Evolutionary conservation across 2,329 filamentous ascomycete species (phyloP), one percentile per base, ranked within the genome.

Genomic region (Hymenoscyphus fraxineus): DNA sequence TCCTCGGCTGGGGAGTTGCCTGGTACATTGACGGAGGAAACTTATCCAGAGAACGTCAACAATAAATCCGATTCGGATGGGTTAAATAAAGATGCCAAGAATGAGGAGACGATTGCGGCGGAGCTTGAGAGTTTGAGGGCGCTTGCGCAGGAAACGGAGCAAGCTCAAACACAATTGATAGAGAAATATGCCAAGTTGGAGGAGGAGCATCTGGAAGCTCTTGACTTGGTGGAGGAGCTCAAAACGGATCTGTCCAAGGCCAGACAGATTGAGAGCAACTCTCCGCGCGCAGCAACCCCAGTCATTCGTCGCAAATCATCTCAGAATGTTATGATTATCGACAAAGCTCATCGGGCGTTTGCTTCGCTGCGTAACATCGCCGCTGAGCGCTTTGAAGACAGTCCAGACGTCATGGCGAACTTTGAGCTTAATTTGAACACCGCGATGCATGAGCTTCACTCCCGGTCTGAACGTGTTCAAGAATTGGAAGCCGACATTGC

Each of bases 281-380:
- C 83, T 0, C 88, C 89, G n/a, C 84, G 86, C 39, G 83, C 86
- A 10, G 82, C 81, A n/a, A 85, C 86, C 0, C 88, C 89, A n/a
- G 87, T 97, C 70, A 93, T 97, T 72, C 91, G 93, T 68, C 88
- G 94, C 72, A 97, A 97, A 79, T 96, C 93, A 3, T 96, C 92
- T 75, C 93, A 97, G 76, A 95, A 90, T 66, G 82, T 96, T 54
- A 87, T 95, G 78, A 87, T 88, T 35, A 91, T 93, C 67, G 95
- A 99, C 77, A 90, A 94, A 63, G 93, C 94, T 7, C 93, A 97
- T 72, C 88, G 95, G 65, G 96, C 93, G 2, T 92, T 98, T 72
- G 90, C 92, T 0, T 92, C 93, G 1, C 85, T 99, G 41, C 89
- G 93, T 65, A 96, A 93, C 72, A 89, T 99, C 73, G 93, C 93